Conservation (phyloP, 73 alveolate species). For the Blepharisma japonicum region DNA sequence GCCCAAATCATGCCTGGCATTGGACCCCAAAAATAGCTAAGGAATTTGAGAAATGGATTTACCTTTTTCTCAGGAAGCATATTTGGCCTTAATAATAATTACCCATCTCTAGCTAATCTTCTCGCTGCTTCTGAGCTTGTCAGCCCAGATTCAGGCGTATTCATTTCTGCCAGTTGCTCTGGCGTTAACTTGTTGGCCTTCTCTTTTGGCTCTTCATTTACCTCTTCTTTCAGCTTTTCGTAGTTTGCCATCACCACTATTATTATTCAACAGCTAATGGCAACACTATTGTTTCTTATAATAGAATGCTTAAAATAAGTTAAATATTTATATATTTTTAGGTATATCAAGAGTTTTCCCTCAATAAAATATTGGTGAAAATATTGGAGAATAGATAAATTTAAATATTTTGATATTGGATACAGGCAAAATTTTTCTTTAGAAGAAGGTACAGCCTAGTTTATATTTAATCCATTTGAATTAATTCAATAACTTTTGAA, state of each 20-base stretch:
- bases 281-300: no score
- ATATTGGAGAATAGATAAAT: no score
- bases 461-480: no score
- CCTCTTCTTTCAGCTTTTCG: conserved; percentile 16
- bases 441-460: no score
- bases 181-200: background rate
- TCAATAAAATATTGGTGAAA: no score
- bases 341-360: no score
- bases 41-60: conserved; percentile 29
- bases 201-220: background rate
- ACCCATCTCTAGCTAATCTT: conserved; percentile 30
- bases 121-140: conserved; percentile 18
- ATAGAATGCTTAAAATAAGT: no score
- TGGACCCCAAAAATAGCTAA: conserved; percentile 34
- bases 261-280: no score
- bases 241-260: background rate
- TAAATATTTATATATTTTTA: no score
- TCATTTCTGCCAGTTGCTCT: background rate
- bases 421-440: no score
- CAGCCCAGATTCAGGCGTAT: conserved; percentile 16
- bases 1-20: conserved; percentile 38
- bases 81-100: conserved; percentile 12
- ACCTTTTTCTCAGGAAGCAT: conserved; percentile 32
- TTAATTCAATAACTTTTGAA: no score
- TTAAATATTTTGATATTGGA: no score